Percentiles rank a stretch among this genome's conserved stretches.
Evolutionary conservation across 2,329 filamentous ascomycete genomes (phyloP).

Genomic region (Rutstroemia sp.): DNA sequence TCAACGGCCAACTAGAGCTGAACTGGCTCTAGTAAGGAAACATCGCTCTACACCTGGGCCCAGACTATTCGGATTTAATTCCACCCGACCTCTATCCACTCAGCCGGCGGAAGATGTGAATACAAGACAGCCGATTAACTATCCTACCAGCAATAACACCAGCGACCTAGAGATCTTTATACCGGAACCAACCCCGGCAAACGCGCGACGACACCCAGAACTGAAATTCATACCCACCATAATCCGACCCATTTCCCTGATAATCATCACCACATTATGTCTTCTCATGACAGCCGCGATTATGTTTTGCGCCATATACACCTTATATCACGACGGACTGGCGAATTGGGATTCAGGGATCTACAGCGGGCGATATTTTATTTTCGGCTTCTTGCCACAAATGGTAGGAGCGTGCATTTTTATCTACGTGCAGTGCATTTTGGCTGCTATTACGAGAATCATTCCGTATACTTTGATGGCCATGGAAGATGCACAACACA

Average conservation of each 20-base stretch:
- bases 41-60: constrained; percentile 30
- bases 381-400: constrained; percentile 80
- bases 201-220: constrained; percentile 38
- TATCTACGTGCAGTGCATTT: constrained; percentile 69
- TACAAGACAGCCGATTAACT: not conserved
- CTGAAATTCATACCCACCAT: constrained; percentile 67
- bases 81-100: constrained; percentile 23
- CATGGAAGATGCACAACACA: constrained; percentile 49
- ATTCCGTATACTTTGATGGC: constrained; percentile 75
- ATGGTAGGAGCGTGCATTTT: constrained; percentile 64
- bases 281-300: constrained; percentile 65
- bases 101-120: not conserved
- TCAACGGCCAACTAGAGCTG: constrained; percentile 20
- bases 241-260: constrained; percentile 59
- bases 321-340: constrained; percentile 54
- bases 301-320: constrained; percentile 66
- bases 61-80: constrained; percentile 26
- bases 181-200: constrained; percentile 37
- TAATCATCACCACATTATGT: constrained; percentile 52
- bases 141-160: not conserved
- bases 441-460: constrained; percentile 66
- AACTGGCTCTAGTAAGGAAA: constrained; percentile 29
- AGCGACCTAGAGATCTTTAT: constrained; percentile 37
- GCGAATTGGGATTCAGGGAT: constrained; percentile 58
- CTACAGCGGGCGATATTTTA: constrained; percentile 69